phyloP scores from a whole-genome alignment of 768 basidiomycete species.

The Tulasnella sp. region DNA sequence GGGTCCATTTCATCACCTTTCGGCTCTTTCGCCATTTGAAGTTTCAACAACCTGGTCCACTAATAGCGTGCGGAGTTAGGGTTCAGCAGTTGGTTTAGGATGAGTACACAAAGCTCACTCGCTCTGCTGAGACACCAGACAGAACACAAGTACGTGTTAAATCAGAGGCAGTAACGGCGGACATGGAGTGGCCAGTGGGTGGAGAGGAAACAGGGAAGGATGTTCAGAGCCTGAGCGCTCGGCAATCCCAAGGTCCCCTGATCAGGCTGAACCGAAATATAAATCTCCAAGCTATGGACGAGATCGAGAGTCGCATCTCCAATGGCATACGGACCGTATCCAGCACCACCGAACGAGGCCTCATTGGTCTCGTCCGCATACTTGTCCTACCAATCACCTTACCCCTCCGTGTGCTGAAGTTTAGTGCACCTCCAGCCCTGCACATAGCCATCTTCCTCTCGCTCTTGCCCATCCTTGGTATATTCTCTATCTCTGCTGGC shows the following conservation, averaged over 20 bases:
- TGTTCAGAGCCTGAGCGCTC: neutral
- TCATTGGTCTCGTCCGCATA: neutral
- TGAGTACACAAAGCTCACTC: neutral
- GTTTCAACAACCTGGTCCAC: constrained; percentile 8
- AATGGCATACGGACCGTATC: neutral
- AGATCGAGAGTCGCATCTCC: constrained; percentile 3
- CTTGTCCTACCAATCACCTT: constrained; percentile 1
- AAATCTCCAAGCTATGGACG: constrained; percentile 1
- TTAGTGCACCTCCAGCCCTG: constrained; percentile 1
- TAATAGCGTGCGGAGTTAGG: neutral
- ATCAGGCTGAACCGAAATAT: neutral
- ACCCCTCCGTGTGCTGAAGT: constrained; percentile 5
- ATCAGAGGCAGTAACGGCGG: neutral
- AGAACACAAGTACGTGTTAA: constrained; percentile 1
- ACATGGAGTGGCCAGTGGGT: neutral
- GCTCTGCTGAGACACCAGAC: neutral
- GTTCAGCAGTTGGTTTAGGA: neutral
- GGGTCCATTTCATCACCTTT: neutral
- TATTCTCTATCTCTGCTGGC: constrained; percentile 57
- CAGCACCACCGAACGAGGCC: neutral
- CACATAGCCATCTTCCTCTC: constrained; percentile 16
- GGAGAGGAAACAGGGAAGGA: neutral
- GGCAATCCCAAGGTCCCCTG: neutral
- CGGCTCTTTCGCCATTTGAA: neutral
- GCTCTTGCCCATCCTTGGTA: constrained; percentile 45